phyloP scores from a whole-genome alignment of 2,329 filamentous ascomycete species.

The Botryotinia calthae region DNA sequence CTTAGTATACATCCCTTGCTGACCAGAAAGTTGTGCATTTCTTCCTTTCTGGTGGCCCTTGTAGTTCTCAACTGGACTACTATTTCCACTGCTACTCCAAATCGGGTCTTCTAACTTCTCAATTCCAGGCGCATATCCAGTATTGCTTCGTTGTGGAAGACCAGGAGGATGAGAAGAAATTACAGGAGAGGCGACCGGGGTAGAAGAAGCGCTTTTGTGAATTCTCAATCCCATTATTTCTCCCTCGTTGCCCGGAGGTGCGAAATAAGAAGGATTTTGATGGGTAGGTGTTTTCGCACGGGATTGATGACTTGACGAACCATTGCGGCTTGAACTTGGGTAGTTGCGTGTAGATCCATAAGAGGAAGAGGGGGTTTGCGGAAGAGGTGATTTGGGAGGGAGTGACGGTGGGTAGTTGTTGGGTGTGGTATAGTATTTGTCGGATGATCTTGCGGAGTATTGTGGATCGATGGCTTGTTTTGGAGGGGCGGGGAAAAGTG shows the following conservation, averaged over 20 bases:
- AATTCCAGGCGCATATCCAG: conserved; percentile 7
- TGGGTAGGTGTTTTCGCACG: neutral
- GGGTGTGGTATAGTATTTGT: neutral
- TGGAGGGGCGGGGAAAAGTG: conserved; percentile 11
- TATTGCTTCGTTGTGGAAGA: neutral
- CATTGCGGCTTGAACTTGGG: neutral
- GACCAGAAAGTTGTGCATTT: neutral
- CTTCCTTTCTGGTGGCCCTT: neutral
- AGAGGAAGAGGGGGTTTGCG: neutral
- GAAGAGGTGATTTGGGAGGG: conserved; percentile 6
- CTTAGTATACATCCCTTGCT: neutral
- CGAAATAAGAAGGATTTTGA: neutral
- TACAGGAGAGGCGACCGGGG: neutral
- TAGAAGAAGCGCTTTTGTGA: neutral
- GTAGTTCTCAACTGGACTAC: neutral
- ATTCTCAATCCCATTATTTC: conserved; percentile 12
- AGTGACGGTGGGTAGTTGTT: neutral
- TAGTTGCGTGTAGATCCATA: neutral
- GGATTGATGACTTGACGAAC: neutral
- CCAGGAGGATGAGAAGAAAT: neutral
- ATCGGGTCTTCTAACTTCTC: conserved; percentile 5
- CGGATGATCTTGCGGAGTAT: neutral
- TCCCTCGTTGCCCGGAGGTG: neutral
- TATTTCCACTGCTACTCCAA: neutral
- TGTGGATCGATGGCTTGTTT: conserved; percentile 7